Base-by-base conservation (phyloP, 225 moss, liverwort and hornwort species). In the Anthoceros angustus region DNA sequence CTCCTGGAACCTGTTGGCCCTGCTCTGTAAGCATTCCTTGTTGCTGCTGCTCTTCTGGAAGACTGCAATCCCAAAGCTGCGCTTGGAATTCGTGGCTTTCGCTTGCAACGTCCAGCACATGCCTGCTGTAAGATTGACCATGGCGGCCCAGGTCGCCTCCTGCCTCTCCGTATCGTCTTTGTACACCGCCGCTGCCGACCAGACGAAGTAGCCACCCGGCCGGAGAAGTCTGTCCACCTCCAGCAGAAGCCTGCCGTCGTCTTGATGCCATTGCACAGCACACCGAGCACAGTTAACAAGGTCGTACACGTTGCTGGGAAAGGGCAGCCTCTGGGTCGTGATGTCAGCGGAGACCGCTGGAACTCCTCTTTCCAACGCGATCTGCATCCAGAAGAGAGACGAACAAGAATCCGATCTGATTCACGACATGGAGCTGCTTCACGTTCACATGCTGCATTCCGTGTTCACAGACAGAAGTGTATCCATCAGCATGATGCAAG, bases 141-240 rank as follows among this genome's bases (percentile, higher is more conserved):
- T 12, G 14, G 46, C 5, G 46, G 32, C 32, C 32, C 46, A 18
- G 55, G 55, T 55, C 55, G n/a, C n/a, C 55, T 23, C 5, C 16
- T 0, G n/a, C 55, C 23, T 55, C n/a, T 15, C 18, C 7, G 7
- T 7, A 15, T 9, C 6, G 6, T 18, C 0, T 23, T 20, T 7
- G 55, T 55, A 18, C 16, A 55, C 66, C 2, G 39, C n/a, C 43
- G 42, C 11, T 5, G 41, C 16, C 2, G 70, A 48, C 74, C 69
- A 77, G 12, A 82, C 76, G 66, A 79, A 82, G 55, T 82, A 77
- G 2, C 82, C 82, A 49, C 82, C 79, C 9, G 76, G 70, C 25
- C 82, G 68, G 18, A 82, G 72, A 62, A 82, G 40, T 68, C 82
- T 74, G 43, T 82, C 76, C n/a, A 79, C 55, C 72, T 82, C 82